Percentiles rank a stretch among this genome's conserved stretches.
phyloP scores from a whole-genome alignment of 768 basidiomycete genomes.

The Coprinopsis strossmayeri region DNA sequence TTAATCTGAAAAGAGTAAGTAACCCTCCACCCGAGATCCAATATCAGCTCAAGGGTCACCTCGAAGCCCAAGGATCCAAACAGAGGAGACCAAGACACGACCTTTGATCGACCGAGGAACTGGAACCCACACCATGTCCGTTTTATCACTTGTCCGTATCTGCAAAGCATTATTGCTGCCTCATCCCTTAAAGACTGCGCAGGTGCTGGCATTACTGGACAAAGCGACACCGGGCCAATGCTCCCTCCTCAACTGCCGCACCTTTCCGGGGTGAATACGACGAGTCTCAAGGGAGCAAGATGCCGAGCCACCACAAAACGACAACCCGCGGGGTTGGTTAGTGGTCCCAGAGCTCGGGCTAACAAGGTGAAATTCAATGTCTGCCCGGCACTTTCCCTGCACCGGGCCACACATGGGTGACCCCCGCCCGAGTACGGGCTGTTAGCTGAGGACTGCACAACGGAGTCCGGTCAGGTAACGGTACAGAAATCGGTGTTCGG shows the following conservation, averaged over 20 bases:
- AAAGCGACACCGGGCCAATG: too few species aligned
- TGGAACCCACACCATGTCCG: background rate
- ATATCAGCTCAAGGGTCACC: too few species aligned
- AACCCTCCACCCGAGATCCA: too few species aligned
- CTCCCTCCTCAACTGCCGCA: too few species aligned
- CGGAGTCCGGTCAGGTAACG: background rate
- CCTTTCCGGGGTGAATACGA: too few species aligned
- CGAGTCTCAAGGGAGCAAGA: too few species aligned
- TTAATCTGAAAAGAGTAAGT: too few species aligned
- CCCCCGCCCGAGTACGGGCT: background rate
- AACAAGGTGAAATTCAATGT: background rate
- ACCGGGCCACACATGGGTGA: background rate
- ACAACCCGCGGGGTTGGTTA: too few species aligned
- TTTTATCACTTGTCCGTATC: background rate
- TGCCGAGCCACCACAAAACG: too few species aligned
- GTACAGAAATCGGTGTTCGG: background rate
- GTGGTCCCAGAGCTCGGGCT: background rate
- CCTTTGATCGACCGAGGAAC: slow-evolving; percentile 1
- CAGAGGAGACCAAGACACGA: background rate
- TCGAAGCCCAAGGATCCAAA: background rate
- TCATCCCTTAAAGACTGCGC: too few species aligned
- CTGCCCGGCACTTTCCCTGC: background rate
- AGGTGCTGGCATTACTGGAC: too few species aligned
- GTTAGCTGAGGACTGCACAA: background rate
- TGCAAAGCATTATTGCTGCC: background rate